Evolutionary conservation across 768 basidiomycete species (phyloP).

Genomic region (Kockovaella imperatae): DNA sequence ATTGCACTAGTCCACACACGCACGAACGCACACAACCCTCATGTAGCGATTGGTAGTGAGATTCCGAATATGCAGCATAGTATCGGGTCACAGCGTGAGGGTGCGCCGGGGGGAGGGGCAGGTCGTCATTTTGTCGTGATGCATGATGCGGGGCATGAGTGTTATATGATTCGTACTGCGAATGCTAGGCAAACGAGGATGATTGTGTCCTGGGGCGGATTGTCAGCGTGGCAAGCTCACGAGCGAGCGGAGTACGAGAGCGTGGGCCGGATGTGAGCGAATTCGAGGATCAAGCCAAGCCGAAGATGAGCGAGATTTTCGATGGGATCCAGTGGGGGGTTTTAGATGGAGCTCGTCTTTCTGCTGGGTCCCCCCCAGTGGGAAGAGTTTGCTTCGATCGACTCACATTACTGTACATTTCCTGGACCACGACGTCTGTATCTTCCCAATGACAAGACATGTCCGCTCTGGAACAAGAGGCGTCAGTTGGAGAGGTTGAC

Average conservation of each 20-base stretch:
- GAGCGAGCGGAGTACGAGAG: too few species aligned
- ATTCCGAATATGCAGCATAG: too few species aligned
- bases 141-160: too few species aligned
- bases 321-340: too few species aligned
- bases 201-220: constrained; percentile 28
- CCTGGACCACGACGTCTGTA: constrained; percentile 34
- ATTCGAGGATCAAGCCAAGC: neutral
- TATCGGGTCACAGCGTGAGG: too few species aligned
- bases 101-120: too few species aligned
- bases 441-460: constrained; percentile 43
- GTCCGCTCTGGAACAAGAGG: constrained; percentile 22
- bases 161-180: constrained; percentile 23
- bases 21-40: too few species aligned
- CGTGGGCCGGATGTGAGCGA: neutral
- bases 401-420: constrained; percentile 37
- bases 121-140: too few species aligned
- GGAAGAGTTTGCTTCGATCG: neutral
- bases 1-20: too few species aligned
- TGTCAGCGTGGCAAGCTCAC: too few species aligned
- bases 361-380: neutral
- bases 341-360: too few species aligned
- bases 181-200: constrained; percentile 38
- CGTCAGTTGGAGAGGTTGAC: neutral
- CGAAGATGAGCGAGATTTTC: neutral
- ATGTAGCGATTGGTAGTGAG: too few species aligned